Evolutionary conservation across 305 asterid genomes (phyloP).

Genomic region (Fraxinus sp.): DNA sequence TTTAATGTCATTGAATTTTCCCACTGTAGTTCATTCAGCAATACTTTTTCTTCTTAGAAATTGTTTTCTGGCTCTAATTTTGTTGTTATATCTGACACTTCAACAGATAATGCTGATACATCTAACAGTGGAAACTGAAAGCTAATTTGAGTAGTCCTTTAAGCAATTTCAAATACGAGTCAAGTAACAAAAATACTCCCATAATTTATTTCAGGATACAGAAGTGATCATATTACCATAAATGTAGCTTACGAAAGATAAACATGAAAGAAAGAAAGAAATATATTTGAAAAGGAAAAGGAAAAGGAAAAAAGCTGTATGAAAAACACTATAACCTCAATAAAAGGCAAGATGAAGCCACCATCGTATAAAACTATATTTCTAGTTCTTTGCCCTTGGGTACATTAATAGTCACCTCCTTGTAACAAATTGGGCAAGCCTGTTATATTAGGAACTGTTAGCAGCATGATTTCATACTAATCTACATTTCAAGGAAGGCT

Average conservation of each 20-base stretch:
- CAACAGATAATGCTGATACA: neutral
- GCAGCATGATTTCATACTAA: constrained; percentile 4
- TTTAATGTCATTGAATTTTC: neutral
- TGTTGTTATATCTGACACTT: neutral
- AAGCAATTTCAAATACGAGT: constrained; percentile 6
- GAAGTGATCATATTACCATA: constrained; percentile 18
- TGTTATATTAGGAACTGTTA: constrained; percentile 36
- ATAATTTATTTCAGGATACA: neutral
- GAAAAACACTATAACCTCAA: constrained; percentile 28
- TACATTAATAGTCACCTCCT: constrained; percentile 59
- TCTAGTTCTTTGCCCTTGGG: constrained; percentile 39
- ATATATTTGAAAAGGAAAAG: constrained; percentile 11
- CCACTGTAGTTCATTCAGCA: neutral
- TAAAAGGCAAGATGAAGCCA: constrained; percentile 25
- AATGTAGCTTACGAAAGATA: constrained; percentile 3
- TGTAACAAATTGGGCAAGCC: constrained; percentile 97
- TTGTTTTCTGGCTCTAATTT: neutral
- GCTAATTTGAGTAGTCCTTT: neutral
- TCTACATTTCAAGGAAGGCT: neutral
- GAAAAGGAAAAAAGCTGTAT: constrained; percentile 14
- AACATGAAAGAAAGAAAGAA: constrained; percentile 15
- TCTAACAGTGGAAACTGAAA: neutral
- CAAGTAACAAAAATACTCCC: constrained; percentile 19
- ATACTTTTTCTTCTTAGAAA: neutral
- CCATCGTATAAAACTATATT: constrained; percentile 24